Conservation (phyloP, 2,329 filamentous ascomycete genomes). For the Beauveria sp. region DNA sequence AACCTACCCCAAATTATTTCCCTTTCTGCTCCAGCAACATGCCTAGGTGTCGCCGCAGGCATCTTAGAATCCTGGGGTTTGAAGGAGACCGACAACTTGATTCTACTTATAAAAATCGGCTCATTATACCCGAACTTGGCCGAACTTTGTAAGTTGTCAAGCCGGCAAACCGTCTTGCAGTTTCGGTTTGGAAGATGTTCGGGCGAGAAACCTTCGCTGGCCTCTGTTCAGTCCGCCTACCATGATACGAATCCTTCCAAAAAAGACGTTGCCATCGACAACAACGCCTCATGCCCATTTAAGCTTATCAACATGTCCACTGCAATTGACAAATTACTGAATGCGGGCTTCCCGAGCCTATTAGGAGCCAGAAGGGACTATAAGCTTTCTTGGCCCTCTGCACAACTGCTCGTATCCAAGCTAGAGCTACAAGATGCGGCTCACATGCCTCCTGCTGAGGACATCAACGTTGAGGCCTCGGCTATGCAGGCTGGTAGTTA, state of each 20-base stretch:
- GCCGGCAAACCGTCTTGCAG: conserved; percentile 27
- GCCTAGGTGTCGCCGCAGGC: conserved; percentile 66
- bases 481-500: not conserved
- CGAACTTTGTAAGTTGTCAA: conserved; percentile 37
- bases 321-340: not conserved
- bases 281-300: not conserved
- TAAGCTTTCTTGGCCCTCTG: conserved; percentile 13
- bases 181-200: conserved; percentile 65
- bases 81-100: conserved; percentile 57
- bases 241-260: conserved; percentile 13
- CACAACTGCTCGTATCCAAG: not conserved
- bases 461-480: not conserved
- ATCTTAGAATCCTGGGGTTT: conserved; percentile 73
- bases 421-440: not conserved
- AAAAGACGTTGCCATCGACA: not conserved
- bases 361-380: not conserved
- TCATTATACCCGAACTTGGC: conserved; percentile 55
- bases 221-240: conserved; percentile 48
- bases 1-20: conserved; percentile 42
- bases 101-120: conserved; percentile 62
- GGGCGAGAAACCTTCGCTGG: conserved; percentile 61
- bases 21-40: conserved; percentile 60
- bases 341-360: not conserved
- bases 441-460: not conserved
- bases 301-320: conserved; percentile 9